Percentiles rank a stretch among this genome's conserved stretches.
Evolutionary conservation across 2,329 filamentous ascomycete genomes (phyloP).

Genomic region (Pseudogymnoascus pannorum): DNA sequence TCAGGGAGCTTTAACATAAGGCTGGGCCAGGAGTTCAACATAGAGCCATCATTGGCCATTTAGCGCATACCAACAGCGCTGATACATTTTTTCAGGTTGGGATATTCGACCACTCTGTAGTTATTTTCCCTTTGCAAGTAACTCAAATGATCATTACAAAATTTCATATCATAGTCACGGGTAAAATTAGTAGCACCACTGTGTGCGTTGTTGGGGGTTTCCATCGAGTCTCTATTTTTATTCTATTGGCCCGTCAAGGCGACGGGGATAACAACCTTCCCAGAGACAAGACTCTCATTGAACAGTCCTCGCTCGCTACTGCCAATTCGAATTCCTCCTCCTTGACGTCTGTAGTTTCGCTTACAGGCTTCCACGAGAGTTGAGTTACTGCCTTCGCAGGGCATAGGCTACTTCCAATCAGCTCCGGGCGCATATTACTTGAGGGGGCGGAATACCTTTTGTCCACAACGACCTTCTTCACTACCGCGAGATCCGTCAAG

Average conservation of each 20-base stretch:
- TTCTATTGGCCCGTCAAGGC: not conserved
- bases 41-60: slow-evolving; percentile 1
- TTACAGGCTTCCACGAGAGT: slow-evolving; percentile 58
- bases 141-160: not conserved
- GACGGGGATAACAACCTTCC: not conserved
- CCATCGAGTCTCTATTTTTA: not conserved
- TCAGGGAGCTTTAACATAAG: not conserved
- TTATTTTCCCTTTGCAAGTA: not conserved
- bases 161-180: slow-evolving; percentile 2
- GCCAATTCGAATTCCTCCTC: slow-evolving; percentile 20
- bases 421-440: not conserved
- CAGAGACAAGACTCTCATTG: slow-evolving; percentile 48
- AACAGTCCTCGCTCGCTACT: slow-evolving; percentile 48
- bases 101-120: not conserved
- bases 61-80: slow-evolving; percentile 1
- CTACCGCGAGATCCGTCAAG: slow-evolving; percentile 25
- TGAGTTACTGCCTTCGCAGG: slow-evolving; percentile 36
- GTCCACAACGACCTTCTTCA: slow-evolving; percentile 14
- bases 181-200: not conserved
- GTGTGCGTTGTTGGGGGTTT: not conserved
- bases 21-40: slow-evolving; percentile 6
- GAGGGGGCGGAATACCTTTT: slow-evolving; percentile 18
- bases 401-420: slow-evolving; percentile 35
- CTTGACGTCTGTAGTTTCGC: slow-evolving; percentile 12
- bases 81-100: not conserved